Percentiles rank a stretch among this genome's conserved stretches.
Conservation (phyloP, 129 eudicot species). For the Smallanthus sonchifolius region DNA sequence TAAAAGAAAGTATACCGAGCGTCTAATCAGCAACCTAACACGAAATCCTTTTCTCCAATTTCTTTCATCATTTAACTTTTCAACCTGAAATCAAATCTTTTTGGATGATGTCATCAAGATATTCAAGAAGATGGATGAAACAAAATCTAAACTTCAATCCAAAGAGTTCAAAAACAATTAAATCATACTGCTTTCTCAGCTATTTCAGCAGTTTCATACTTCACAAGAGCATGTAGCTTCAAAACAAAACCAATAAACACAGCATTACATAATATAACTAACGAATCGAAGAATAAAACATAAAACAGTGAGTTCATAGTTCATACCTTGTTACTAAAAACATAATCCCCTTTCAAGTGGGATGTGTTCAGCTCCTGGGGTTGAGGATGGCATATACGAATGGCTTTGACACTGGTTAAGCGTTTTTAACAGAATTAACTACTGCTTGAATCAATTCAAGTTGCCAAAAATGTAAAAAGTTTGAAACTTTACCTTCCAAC, state of each 20-base stretch:
- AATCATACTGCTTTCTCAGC: conserved; percentile 90
- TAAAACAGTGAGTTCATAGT: neutral
- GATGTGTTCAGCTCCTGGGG: conserved; percentile 55
- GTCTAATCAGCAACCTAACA: conserved; percentile 72
- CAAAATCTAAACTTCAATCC: neutral
- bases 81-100: conserved; percentile 44
- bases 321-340: conserved; percentile 71
- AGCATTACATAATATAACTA: neutral
- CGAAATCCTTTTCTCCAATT: conserved; percentile 93
- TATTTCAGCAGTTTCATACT: conserved; percentile 62
- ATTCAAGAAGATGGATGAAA: neutral
- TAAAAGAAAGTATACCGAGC: conserved; percentile 43
- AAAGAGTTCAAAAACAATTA: neutral
- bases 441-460: neutral
- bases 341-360: conserved; percentile 57
- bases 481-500: conserved; percentile 64
- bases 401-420: conserved; percentile 67
- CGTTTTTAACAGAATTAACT: neutral
- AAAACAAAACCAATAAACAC: conserved; percentile 14
- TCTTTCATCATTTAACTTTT: conserved; percentile 76
- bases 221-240: conserved; percentile 91
- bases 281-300: neutral
- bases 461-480: conserved; percentile 4
- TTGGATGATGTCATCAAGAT: neutral
- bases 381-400: conserved; percentile 80